These are phyloP conservation scores for Ceratobasidium sp. DNA, from an alignment of 1,284 basidiomycete genomes.

Conservation along the genomic window DNA sequence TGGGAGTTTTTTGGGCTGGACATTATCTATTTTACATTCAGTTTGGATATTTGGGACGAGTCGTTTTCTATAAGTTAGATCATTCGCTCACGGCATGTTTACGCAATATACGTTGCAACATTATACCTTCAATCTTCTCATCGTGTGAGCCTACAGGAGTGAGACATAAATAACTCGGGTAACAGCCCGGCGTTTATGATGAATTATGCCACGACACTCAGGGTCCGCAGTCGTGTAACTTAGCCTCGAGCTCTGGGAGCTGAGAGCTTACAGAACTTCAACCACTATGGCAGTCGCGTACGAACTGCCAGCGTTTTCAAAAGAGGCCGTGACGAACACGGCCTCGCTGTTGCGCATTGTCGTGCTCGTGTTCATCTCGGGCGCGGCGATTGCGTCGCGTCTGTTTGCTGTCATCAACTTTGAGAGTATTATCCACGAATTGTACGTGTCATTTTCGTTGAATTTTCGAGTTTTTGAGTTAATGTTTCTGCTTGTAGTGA, in stretches of 20 bases:
- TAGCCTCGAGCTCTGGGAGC: neutral
- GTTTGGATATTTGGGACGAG: conserved; percentile 10
- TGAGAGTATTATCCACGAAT: conserved; percentile 99
- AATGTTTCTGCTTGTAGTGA: conserved; percentile 69
- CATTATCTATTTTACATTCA: conserved; percentile 25
- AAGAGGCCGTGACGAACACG: conserved; percentile 74
- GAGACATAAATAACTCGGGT: conserved; percentile 5
- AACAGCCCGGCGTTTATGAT: conserved; percentile 26
- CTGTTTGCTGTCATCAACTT: conserved; percentile 98
- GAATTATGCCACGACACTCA: conserved; percentile 44
- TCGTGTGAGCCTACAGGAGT: neutral
- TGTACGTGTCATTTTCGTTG: conserved; percentile 70
- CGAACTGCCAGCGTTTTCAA: conserved; percentile 43
- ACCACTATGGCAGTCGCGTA: conserved; percentile 46
- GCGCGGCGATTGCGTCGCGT: conserved; percentile 94
- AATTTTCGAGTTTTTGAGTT: conserved; percentile 44
- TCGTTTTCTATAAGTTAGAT: neutral
- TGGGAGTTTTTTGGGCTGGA: neutral
- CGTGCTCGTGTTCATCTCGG: conserved; percentile 89
- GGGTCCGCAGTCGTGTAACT: conserved; percentile 44
- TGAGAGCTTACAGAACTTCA: neutral
- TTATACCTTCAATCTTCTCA: conserved; percentile 5
- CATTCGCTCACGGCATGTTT: conserved; percentile 12
- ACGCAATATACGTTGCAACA: conserved; percentile 26
- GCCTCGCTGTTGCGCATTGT: conserved; percentile 88